Evolutionary conservation across 345 rosid species (phyloP).

Genomic region (Balakata baccata): DNA sequence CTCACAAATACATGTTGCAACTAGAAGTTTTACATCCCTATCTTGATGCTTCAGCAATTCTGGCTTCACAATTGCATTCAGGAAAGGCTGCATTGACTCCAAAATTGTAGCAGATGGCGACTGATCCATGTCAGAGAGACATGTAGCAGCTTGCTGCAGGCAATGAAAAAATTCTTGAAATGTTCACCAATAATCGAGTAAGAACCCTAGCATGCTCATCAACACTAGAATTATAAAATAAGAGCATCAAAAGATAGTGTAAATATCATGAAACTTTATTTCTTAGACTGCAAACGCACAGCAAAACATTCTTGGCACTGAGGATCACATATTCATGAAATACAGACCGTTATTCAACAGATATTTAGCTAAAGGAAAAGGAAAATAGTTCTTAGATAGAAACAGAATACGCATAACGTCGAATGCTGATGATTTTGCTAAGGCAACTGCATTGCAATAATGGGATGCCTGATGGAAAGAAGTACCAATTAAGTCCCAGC

Average conservation of each 20-base stretch:
- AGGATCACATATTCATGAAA: background rate
- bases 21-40: constrained; percentile 86
- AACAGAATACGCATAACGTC: background rate
- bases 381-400: background rate
- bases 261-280: background rate
- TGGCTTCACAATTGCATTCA: constrained; percentile 73
- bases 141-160: constrained; percentile 81
- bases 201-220: background rate
- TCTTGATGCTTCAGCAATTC: constrained; percentile 86
- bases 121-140: constrained; percentile 86
- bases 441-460: background rate
- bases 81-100: constrained; percentile 77
- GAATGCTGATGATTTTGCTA: background rate
- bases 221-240: background rate
- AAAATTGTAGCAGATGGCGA: constrained; percentile 62
- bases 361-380: background rate
- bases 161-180: background rate
- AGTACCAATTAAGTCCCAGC: background rate
- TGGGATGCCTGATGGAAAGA: background rate
- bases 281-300: background rate
- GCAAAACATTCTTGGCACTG: background rate
- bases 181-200: background rate
- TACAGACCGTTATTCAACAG: background rate
- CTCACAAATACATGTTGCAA: constrained; percentile 95
- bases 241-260: background rate